Evolutionary conservation across 2,329 filamentous ascomycete species (phyloP), one percentile per base, ranked within the genome.

Genomic region (Bipolaris cookei): DNA sequence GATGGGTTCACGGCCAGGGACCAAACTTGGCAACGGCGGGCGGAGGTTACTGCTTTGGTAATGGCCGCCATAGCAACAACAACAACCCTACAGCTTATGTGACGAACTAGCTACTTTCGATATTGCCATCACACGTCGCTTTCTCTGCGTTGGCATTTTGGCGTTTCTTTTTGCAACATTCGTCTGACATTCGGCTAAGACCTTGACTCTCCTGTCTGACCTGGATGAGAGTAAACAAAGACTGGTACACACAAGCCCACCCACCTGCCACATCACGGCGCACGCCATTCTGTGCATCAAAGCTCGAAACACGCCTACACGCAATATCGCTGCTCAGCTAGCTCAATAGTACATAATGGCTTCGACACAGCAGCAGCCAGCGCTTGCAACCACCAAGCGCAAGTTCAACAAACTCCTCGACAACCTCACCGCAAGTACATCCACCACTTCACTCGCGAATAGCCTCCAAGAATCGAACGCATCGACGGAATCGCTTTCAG

Each of bases 381-480:
- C 78, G 43, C 90, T 92, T 81, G 90, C 90, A 72, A 86, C 88
- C 21, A 91, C 88, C n/a, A 94, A 93, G 79, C 85, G 90, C 67
- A 93, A 93, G 77, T 92, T 93, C 80, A 90, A 92, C 76, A 84
- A 85, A 68, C 82, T 92, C 14, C 58, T 65, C 28, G 63, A 92
- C 71, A 79, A 80, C 65, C 76, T 84, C 58, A 71, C 78, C 59
- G 77, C 78, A 81, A 86, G 64, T 66, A 85, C 85, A 68, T 84
- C 78, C 16, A 67, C 74, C 42, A 70, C 70, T 59, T 75, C 71
- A 21, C 67, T 77, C 38, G 68, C 67, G 43, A 64, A 58, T 58
- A 66, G 68, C 49, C 58, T 79, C 66, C 75, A 76, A 69, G 70
- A 79, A 25, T 68, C 67, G 43, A 76, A 76, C 63, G 65, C 63